Conservation (phyloP, 2,329 filamentous ascomycete species). For the Diaporthe sp. region DNA sequence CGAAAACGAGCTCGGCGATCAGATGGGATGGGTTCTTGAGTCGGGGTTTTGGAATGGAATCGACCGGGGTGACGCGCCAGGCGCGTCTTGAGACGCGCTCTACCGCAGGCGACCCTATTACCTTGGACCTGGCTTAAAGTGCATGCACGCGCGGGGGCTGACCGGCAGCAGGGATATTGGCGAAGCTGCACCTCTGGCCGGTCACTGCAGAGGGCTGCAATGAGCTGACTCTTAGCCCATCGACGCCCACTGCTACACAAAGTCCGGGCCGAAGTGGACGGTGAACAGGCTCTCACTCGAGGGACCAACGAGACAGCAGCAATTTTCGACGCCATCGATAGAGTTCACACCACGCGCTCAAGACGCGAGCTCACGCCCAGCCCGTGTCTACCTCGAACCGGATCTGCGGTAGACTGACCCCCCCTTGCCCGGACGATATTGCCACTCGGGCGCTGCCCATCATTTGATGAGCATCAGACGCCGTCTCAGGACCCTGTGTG, state of each 20-base stretch:
- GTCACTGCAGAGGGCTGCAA: slow-evolving; percentile 11
- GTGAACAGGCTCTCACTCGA: not conserved
- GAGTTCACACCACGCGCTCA: slow-evolving; percentile 1
- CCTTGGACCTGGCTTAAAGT: slow-evolving; percentile 27
- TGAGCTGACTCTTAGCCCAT: slow-evolving; percentile 20
- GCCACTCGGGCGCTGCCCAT: slow-evolving; percentile 11
- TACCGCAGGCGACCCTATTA: slow-evolving; percentile 29
- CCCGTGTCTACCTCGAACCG: slow-evolving; percentile 14
- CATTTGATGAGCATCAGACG: slow-evolving; percentile 31
- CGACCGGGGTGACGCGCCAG: slow-evolving; percentile 37
- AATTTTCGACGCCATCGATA: slow-evolving; percentile 10
- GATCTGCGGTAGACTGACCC: slow-evolving; percentile 8
- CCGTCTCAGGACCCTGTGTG: slow-evolving; percentile 31
- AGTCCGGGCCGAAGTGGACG: slow-evolving; percentile 12
- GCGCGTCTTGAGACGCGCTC: slow-evolving; percentile 33
- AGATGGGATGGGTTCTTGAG: slow-evolving; percentile 30
- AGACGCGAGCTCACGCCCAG: slow-evolving; percentile 34
- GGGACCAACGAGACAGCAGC: slow-evolving; percentile 5
- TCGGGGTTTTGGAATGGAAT: slow-evolving; percentile 24
- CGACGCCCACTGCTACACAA: slow-evolving; percentile 32
- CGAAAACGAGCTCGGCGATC: slow-evolving; percentile 35
- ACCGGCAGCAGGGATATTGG: slow-evolving; percentile 29
- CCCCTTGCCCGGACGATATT: not conserved
- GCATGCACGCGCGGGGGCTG: slow-evolving; percentile 27
- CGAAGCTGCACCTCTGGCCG: slow-evolving; percentile 3